These are phyloP conservation scores for Silene coronaria DNA, from an alignment of 179 eudicot genomes.

Conservation along the genomic window DNA sequence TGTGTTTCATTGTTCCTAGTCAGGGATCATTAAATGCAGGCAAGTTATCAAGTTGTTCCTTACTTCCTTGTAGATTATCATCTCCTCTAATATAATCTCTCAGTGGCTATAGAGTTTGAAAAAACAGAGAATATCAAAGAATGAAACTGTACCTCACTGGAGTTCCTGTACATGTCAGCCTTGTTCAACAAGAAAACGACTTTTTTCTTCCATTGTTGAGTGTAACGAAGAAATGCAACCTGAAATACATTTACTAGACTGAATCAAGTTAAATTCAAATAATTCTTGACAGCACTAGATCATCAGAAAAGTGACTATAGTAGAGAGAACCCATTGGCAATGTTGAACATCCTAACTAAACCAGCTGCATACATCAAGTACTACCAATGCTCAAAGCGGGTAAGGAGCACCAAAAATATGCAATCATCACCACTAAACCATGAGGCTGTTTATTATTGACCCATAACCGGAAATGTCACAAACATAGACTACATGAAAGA, in stretches of 20 bases:
- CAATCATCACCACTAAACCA: neutral
- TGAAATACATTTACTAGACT: constrained; percentile 36
- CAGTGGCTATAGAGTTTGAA: neutral
- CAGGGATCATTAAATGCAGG: neutral
- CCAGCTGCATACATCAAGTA: neutral
- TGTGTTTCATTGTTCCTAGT: neutral
- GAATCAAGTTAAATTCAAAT: constrained; percentile 6
- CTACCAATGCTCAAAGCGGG: neutral
- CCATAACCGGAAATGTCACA: neutral
- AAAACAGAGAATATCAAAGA: neutral
- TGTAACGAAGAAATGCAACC: constrained; percentile 89
- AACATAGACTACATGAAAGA: neutral
- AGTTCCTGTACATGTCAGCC: constrained; percentile 62
- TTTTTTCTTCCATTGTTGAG: constrained; percentile 95
- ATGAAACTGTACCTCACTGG: constrained; percentile 50
- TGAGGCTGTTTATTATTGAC: neutral
- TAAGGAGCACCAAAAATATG: neutral
- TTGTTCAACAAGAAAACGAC: constrained; percentile 83
- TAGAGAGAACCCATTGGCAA: neutral
- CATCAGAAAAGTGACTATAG: neutral
- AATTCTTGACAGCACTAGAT: neutral
- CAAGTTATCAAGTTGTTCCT: neutral
- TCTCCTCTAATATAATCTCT: neutral
- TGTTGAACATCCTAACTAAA: neutral
- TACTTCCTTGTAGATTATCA: neutral